Percentiles rank a stretch among this genome's conserved stretches.
Evolutionary conservation across 2,329 filamentous ascomycete genomes (phyloP).

Genomic region (Magnaporthiopsis incrustans): DNA sequence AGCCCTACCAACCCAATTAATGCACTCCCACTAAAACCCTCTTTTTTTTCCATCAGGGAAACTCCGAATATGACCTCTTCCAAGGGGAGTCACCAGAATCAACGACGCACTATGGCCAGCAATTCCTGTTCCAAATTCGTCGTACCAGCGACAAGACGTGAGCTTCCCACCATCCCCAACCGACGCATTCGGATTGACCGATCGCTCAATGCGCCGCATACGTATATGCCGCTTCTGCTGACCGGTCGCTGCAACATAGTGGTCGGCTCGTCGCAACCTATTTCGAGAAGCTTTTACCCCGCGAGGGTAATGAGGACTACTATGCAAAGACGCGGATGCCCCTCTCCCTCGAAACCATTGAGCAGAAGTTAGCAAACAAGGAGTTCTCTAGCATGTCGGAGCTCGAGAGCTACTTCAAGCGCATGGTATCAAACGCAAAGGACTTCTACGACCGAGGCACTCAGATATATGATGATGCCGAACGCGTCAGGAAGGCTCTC

Average conservation of each 20-base stretch:
- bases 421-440: slow-evolving; percentile 82
- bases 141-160: slow-evolving; percentile 77
- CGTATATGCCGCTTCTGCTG: slow-evolving; percentile 9
- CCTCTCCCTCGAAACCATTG: slow-evolving; percentile 68
- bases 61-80: slow-evolving; percentile 39
- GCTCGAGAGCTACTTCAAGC: slow-evolving; percentile 78
- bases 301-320: slow-evolving; percentile 61
- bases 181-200: slow-evolving; percentile 4
- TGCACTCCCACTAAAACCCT: not conserved
- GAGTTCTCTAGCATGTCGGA: slow-evolving; percentile 64
- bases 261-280: slow-evolving; percentile 66
- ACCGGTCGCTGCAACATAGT: slow-evolving; percentile 28
- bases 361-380: slow-evolving; percentile 61
- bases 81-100: slow-evolving; percentile 57
- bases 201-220: slow-evolving; percentile 4
- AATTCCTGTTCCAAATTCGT: slow-evolving; percentile 67
- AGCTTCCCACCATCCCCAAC: slow-evolving; percentile 19
- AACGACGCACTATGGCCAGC: slow-evolving; percentile 63
- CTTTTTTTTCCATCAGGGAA: not conserved
- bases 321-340: slow-evolving; percentile 71
- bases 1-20: not conserved
- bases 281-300: slow-evolving; percentile 65
- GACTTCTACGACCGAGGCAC: slow-evolving; percentile 71
- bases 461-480: slow-evolving; percentile 71
- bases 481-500: slow-evolving; percentile 76